phyloP scores from a whole-genome alignment of 805 yeast genomes.

The Lachancea sp. region DNA sequence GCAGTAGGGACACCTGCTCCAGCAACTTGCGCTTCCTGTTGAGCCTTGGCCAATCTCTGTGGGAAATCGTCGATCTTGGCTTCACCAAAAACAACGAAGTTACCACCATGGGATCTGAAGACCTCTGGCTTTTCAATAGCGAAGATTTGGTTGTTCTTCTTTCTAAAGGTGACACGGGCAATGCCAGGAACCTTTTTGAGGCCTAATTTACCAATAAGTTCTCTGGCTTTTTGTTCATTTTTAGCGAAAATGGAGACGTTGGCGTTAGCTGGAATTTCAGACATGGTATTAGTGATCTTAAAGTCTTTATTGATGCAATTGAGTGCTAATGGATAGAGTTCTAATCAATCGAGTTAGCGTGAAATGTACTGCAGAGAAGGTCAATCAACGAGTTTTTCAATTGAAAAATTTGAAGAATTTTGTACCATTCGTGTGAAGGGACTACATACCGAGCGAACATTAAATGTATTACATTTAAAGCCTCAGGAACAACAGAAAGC shows the following conservation, averaged over 20 bases:
- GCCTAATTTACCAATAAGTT: constrained; percentile 77
- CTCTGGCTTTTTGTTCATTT: constrained; percentile 95
- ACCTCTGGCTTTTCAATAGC: constrained; percentile 94
- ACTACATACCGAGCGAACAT: no score
- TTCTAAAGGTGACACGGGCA: constrained; percentile 91
- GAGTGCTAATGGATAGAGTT: not conserved
- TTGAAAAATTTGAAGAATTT: not conserved
- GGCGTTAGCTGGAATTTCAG: constrained; percentile 28
- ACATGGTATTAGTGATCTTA: constrained; percentile 14
- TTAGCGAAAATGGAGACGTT: constrained; percentile 62
- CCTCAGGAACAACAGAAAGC: no score
- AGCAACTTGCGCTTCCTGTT: constrained; percentile 47
- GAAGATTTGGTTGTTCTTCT: constrained; percentile 82
- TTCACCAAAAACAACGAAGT: constrained; percentile 96
- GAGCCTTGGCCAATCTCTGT: constrained; percentile 80
- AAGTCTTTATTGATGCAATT: not conserved
- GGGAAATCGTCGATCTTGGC: constrained; percentile 92
- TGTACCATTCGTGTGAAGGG: no score
- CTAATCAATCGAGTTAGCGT: not conserved
- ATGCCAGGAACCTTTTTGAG: constrained; percentile 88
- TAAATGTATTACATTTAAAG: no score
- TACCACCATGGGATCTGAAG: constrained; percentile 86
- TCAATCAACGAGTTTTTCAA: constrained; percentile 1
- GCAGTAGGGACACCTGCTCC: constrained; percentile 41
- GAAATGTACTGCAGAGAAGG: not conserved